phyloP scores from a whole-genome alignment of 2,329 filamentous ascomycete species.

The Orbilia quercus region DNA sequence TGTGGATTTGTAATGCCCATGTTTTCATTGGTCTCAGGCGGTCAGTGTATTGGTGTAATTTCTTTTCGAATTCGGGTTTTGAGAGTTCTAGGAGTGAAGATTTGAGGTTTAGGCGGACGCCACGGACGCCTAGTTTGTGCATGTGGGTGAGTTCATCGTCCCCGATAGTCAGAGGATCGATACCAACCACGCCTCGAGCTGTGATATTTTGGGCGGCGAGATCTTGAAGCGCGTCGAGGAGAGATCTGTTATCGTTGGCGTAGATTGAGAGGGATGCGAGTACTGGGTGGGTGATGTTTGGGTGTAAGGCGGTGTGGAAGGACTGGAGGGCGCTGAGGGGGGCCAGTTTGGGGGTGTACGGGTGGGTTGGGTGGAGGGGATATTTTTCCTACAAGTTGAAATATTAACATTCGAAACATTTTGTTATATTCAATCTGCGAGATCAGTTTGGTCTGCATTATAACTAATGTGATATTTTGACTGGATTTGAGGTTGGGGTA shows the following conservation, averaged over 20 bases:
- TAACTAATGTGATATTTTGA: too few relatives aligned
- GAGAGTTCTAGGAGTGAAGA: conserved; percentile 58
- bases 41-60: conserved; percentile 59
- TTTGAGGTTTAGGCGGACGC: conserved; percentile 61
- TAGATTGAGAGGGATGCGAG: conserved; percentile 62
- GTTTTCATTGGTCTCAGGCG: conserved; percentile 58
- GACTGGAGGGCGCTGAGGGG: conserved; percentile 56
- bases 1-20: conserved; percentile 62
- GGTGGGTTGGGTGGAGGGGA: conserved; percentile 55
- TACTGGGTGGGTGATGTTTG: conserved; percentile 59
- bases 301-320: conserved; percentile 59
- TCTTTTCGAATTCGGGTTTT: conserved; percentile 57
- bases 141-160: conserved; percentile 58
- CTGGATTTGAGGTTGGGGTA: too few relatives aligned
- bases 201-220: conserved; percentile 44
- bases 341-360: conserved; percentile 58
- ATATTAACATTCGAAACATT: too few relatives aligned
- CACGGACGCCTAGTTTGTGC: conserved; percentile 61
- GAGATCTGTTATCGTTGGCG: conserved; percentile 61
- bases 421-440: too few relatives aligned
- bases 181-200: conserved; percentile 61
- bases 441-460: too few relatives aligned
- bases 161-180: conserved; percentile 59
- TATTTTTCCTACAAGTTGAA: conserved; percentile 24
- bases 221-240: conserved; percentile 60